phyloP scores from a whole-genome alignment of 2,329 filamentous ascomycete species.

The Aspergillus fumigatus region DNA sequence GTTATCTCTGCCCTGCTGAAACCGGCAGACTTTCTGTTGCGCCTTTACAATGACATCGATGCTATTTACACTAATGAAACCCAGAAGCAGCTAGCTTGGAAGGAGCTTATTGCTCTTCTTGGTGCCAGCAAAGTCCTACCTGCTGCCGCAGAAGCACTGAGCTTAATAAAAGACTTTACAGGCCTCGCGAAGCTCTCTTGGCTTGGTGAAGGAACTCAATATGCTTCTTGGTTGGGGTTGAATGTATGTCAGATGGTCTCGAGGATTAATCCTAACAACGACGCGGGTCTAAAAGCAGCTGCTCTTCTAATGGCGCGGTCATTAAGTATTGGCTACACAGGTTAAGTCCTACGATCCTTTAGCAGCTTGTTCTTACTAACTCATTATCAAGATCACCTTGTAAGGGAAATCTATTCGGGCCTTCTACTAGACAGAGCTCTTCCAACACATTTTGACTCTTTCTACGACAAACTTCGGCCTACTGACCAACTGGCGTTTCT shows the following conservation, averaged over 20 bases:
- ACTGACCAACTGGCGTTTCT: constrained; percentile 47
- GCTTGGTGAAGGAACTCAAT: constrained; percentile 61
- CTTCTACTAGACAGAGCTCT: constrained; percentile 29
- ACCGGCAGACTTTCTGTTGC: constrained; percentile 38
- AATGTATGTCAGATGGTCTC: constrained; percentile 51
- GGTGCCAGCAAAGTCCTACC: constrained; percentile 59
- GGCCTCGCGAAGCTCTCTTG: constrained; percentile 43
- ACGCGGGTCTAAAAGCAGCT: constrained; percentile 29
- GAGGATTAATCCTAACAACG: constrained; percentile 37
- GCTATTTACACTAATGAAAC: constrained; percentile 35
- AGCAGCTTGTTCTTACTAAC: constrained; percentile 10
- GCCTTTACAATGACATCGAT: constrained; percentile 45
- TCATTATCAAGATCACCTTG: constrained; percentile 32
- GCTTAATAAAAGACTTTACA: constrained; percentile 30
- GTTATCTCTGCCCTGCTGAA: constrained; percentile 40
- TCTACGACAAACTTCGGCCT: constrained; percentile 42
- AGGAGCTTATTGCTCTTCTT: constrained; percentile 55
- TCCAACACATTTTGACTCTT: constrained; percentile 27
- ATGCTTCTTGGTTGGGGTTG: constrained; percentile 65
- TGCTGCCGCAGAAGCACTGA: constrained; percentile 51
- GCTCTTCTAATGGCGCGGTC: constrained; percentile 53
- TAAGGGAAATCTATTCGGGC: constrained; percentile 36
- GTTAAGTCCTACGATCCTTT: constrained; percentile 39
- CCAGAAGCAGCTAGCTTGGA: constrained; percentile 56
- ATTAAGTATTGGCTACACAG: constrained; percentile 67